Base-by-base conservation (phyloP, 805 yeast genomes). In the Pichia scutulata region DNA sequence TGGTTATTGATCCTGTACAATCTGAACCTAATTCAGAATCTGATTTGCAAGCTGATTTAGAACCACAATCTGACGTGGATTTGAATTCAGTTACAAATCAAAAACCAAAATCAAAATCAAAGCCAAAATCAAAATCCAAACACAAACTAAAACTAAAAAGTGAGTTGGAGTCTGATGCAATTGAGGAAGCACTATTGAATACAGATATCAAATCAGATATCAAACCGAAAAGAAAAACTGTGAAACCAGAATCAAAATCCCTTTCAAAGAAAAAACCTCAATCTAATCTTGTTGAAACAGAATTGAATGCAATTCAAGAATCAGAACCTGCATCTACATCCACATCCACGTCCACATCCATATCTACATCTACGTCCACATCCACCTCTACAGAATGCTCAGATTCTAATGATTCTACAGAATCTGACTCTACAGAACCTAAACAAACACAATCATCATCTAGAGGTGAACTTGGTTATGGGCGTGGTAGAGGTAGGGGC, bases 401-500 rank as follows among this genome's bases (percentile, higher is more conserved):
- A n/a, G n/a, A n/a, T n/a, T n/a, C n/a, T n/a, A n/a, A n/a, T n/a
- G n/a, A n/a, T n/a, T 16, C 36, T 14, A 30, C 30, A 7, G 30
- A 30, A 30, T 14, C 18, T 14, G 37, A 33, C 4, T 7, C 19
- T n/a, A 33, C 19, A 33, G 19, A 33, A 33, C 2, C 19, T 7
- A 33, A 5, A 16, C 8, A 33, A 4, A 16, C 19, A n/a, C 5
- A 33, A 16, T 4, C 19, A 33, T 33, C 37, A 4, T 33, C n/a
- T 6, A 12, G 42, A 19, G 43, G 55, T 23, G 47, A 49, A 13
- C 47, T 53, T 24, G 53, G 54, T 21, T 41, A 54, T 23, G 47
- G 51, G 10, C 47, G 54, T 24, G 53, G 54, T 21, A 44, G 54
- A 22, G 52, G 56, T 13, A 47, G 50, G 41, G 55, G 55, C 2